phyloP scores from a whole-genome alignment of 495 filamentous ascomycete species.

The Aspergillus bridgeri region DNA sequence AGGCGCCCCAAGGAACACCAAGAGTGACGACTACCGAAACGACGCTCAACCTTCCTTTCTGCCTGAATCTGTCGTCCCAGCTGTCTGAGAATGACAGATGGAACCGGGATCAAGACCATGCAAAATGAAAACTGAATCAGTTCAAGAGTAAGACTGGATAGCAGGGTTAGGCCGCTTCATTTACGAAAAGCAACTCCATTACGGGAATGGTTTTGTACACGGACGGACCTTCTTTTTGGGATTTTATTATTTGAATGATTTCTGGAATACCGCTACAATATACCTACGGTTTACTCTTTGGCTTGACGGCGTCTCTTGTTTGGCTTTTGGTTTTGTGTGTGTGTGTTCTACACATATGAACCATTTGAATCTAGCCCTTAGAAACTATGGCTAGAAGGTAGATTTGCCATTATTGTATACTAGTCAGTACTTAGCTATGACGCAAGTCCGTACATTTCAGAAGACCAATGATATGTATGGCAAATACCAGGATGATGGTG shows the following conservation, averaged over 20 bases:
- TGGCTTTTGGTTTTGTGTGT: neutral
- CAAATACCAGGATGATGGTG: neutral
- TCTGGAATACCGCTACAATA: neutral
- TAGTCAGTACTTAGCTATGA: neutral
- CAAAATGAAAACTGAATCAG: neutral
- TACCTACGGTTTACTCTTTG: neutral
- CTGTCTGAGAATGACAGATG: slow-evolving; percentile 13
- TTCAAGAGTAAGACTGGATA: neutral
- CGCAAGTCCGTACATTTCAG: neutral
- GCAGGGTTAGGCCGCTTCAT: neutral
- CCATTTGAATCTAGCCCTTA: neutral
- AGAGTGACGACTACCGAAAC: slow-evolving; percentile 16
- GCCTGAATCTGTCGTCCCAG: slow-evolving; percentile 2
- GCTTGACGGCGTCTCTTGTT: neutral
- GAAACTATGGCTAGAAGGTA: neutral
- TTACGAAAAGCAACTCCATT: neutral
- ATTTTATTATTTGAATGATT: slow-evolving; percentile 3
- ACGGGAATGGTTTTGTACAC: neutral
- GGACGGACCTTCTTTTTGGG: neutral
- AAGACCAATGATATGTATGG: neutral
- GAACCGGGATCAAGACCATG: slow-evolving; percentile 9
- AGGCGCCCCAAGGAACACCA: neutral
- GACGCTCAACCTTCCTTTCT: slow-evolving; percentile 14
- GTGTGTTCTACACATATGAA: no score
- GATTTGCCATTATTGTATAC: neutral